Conservation (phyloP, 139 green algal genomes). For the Chlorella vulgaris region DNA sequence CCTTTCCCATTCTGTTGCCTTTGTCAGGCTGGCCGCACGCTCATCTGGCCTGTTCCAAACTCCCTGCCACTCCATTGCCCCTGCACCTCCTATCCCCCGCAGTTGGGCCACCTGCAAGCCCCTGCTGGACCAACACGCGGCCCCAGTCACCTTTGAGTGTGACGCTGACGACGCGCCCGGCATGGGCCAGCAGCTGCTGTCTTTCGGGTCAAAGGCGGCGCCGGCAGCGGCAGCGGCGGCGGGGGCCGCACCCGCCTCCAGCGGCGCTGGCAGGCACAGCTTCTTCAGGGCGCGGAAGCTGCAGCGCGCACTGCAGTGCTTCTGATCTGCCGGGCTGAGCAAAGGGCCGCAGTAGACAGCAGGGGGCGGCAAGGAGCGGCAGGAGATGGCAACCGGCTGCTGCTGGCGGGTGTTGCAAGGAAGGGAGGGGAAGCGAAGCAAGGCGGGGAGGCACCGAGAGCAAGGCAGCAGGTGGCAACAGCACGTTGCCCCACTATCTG, state of each 20-base stretch:
- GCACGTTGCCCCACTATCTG: too few species aligned
- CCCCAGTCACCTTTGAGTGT: conserved; percentile 53
- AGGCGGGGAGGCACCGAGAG: too few species aligned
- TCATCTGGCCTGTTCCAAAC: too few species aligned
- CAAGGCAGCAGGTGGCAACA: too few species aligned
- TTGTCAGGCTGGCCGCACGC: too few species aligned
- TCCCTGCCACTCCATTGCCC: neutral
- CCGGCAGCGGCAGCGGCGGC: neutral
- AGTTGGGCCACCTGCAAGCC: conserved; percentile 42
- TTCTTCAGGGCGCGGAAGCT: conserved; percentile 70
- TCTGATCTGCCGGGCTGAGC: too few species aligned
- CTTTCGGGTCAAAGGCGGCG: conserved; percentile 7
- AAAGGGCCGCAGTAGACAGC: too few species aligned
- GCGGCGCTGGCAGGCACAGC: conserved; percentile 55
- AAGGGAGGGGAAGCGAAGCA: too few species aligned
- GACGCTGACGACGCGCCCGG: conserved; percentile 35
- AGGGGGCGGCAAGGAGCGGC: too few species aligned
- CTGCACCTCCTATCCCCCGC: conserved; percentile 67
- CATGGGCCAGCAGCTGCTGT: conserved; percentile 30
- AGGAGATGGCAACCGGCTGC: too few species aligned
- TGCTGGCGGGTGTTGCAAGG: too few species aligned
- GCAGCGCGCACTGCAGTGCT: conserved; percentile 43
- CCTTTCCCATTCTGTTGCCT: too few species aligned
- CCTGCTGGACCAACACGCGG: conserved; percentile 51
- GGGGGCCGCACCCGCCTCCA: conserved; percentile 27